Evolutionary conservation across 139 green algal genomes (phyloP), one percentile per base, ranked within the genome.

Genomic region (Haematococcus lacustris): DNA sequence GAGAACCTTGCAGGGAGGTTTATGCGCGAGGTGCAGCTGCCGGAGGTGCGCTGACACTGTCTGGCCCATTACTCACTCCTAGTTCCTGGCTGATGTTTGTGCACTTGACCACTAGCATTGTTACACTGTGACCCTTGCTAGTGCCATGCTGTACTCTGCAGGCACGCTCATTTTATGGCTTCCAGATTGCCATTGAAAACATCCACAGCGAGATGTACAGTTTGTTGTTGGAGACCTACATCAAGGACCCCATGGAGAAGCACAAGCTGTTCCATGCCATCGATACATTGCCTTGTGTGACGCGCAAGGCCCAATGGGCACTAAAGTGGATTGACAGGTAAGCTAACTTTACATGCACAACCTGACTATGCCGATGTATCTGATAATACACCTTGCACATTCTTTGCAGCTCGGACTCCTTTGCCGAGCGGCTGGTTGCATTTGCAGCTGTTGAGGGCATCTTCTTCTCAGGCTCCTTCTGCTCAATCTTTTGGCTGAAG

Each of bases 151-250:
- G 9, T 17, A 78, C 5, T 50, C 34, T 62, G 60, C 85, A 96
- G 92, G 96, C 95, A 3, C 86, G 96, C 2, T 91, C 94, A 1
- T 99, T 99, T 75, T 99, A 99, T 72, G 93, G 93, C 51, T 99
- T 99, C 84, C 96, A 99, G 80, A 97, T 98, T 33, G 94, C 96
- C 51, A 99, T 99, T 71, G 96, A 99, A 83, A 99, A 99, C 84
- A 98, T 99, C 69, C 96, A 99, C 84, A 92, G 81, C 74, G 96
- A 99, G 88, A 99, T 98, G 96, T 99, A 99, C 91, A 89, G 75
- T 71, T 82, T 99, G 73, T 82, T 99, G 71, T 82, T 99, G 63
- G 96, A 99, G 71, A 86, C 88, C 2, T 99, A 99, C 88, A 96
- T 99, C 78, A 94, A 94, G 73, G 94, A 99, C 78, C 50, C 77